Conservation (phyloP, 805 yeast genomes). For the Candida taoyuanica region DNA sequence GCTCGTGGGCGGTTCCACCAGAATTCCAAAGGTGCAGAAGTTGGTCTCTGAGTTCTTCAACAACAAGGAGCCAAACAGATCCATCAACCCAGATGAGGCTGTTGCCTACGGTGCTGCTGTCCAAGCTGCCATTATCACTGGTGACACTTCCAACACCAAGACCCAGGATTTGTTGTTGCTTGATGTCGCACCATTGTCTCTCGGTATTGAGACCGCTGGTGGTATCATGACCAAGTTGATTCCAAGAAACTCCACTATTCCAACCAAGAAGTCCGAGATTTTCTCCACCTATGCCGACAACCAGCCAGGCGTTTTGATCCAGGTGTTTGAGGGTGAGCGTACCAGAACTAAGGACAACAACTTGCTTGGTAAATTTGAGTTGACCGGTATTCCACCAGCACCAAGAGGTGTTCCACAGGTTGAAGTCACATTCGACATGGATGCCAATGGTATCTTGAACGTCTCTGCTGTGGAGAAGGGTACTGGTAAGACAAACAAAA, state of each 20-base stretch:
- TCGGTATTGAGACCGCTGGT: conserved; percentile 99
- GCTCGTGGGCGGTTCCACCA: conserved; percentile 97
- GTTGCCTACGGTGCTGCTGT: conserved; percentile 89
- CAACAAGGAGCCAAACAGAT: conserved; percentile 97
- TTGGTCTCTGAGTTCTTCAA: conserved; percentile 96
- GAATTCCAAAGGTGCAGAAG: conserved; percentile 98
- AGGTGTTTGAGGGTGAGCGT: conserved; percentile 94
- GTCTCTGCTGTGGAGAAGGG: conserved; percentile 98
- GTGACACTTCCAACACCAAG: conserved; percentile 74
- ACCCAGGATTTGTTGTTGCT: conserved; percentile 94
- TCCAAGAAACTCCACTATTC: conserved; percentile 98
- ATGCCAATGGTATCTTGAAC: conserved; percentile 73
- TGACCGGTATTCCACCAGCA: conserved; percentile 68
- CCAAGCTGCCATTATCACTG: conserved; percentile 82
- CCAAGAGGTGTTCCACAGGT: conserved; percentile 82
- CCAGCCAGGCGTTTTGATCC: conserved; percentile 99
- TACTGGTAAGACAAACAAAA: conserved; percentile 96
- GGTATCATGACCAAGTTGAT: conserved; percentile 99
- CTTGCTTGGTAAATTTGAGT: conserved; percentile 69
- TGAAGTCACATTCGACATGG: conserved; percentile 59
- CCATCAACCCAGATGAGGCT: conserved; percentile 94
- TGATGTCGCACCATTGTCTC: conserved; percentile 97
- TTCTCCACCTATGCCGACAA: conserved; percentile 98
- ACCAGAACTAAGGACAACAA: conserved; percentile 91
- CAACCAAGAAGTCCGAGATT: conserved; percentile 96